These are phyloP conservation scores for Malus hybrid DNA, from an alignment of 331 rosid genomes.

Conservation along the genomic window DNA sequence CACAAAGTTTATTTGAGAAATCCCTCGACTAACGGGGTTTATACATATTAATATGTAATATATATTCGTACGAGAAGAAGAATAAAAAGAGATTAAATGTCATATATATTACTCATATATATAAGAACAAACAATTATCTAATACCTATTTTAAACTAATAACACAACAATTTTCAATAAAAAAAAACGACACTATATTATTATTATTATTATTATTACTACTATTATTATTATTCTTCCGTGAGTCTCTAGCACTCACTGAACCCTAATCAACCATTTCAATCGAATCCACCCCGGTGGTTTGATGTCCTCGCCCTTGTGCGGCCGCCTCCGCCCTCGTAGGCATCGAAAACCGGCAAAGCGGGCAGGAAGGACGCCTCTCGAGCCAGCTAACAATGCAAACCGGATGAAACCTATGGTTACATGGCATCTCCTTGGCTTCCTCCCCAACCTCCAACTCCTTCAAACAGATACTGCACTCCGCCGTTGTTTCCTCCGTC, in stretches of 20 bases:
- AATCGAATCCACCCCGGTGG: background rate
- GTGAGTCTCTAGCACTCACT: background rate
- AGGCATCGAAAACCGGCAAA: constrained; percentile 25
- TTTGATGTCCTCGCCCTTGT: background rate
- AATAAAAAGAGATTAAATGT: no score
- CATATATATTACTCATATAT: no score
- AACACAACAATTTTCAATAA: background rate
- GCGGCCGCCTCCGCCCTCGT: background rate
- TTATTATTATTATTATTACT: no score
- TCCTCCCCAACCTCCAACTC: background rate
- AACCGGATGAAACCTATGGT: constrained; percentile 7
- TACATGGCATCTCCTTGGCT: constrained; percentile 20
- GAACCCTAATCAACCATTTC: background rate
- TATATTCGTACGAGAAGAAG: no score
- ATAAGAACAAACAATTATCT: background rate
- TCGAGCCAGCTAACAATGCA: constrained; percentile 18
- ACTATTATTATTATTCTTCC: no score
- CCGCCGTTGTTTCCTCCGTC: background rate
- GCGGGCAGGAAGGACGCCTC: constrained; percentile 4
- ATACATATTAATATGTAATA: no score
- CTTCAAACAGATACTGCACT: constrained; percentile 18
- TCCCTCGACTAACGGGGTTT: no score
- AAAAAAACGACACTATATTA: no score
- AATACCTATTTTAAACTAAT: background rate
- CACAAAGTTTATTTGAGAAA: no score